Evolutionary conservation across 805 yeast species (phyloP), one percentile per base, ranked within the genome.

Genomic region (Schwanniomyces yamadae): DNA sequence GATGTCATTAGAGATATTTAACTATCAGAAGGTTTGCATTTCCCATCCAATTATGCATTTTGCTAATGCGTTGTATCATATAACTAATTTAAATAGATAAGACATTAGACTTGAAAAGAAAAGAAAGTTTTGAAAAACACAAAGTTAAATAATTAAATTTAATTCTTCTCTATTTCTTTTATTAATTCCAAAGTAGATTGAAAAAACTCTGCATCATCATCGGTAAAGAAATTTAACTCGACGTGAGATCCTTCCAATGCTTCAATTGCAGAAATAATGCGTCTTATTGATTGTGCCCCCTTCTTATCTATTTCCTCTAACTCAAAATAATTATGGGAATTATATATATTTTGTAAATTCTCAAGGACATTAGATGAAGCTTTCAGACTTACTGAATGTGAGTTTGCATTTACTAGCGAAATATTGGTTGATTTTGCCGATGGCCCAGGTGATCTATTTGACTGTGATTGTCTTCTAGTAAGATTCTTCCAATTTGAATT

Each of bases 281-380:
- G 45, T 30, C 54, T 55, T 19, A 68, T 54, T 69, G 71, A 68
- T 22, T 42, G 43, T 0, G 69, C 66, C 3, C 73, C 74, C 26
- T 46, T 55, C 28, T 42, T 49, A 42, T 69, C 74, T 27, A 52
- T 49, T 25, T 61, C 66, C 36, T 63, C 66, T 31, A 65, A 45
- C 26, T 64, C 67, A 40, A 46, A 46, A 23, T 46, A 54, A 22
- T 52, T 49, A 10, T 53, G 55, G 7, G 55, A 52, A 4, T 49
- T 45, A 18, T 53, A 51, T 4, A 58, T 37, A 19, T 52, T 46
- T 28, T 49, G 46, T 16, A 66, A 41, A 25, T 54, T 52, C 34
- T 56, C 62, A 22, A 54, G 45, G 12, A 35, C 26, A n/a, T n/a
- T n/a, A n/a, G n/a, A n/a, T 23, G 14, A n/a, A n/a, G n/a, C n/a